phyloP scores from a whole-genome alignment of 2,329 filamentous ascomycete species.

The Colletotrichum sansevieriae region DNA sequence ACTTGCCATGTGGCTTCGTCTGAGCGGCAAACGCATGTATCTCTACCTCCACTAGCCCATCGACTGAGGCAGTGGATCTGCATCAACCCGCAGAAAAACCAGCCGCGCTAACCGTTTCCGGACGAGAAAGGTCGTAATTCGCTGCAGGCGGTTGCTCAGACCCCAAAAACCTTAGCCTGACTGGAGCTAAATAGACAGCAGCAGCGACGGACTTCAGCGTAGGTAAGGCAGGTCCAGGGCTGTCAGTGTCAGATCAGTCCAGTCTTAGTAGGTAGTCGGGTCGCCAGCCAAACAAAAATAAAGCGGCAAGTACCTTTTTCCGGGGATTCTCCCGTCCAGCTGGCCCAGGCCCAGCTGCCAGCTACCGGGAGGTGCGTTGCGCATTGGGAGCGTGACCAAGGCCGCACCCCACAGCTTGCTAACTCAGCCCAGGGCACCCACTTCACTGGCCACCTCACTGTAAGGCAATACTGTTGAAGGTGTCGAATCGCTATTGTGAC shows the following conservation, averaged over 20 bases:
- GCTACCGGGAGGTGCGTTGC: too few relatives aligned
- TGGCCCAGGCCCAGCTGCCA: too few relatives aligned
- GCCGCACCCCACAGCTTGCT: too few relatives aligned
- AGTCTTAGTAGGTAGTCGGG: too few relatives aligned
- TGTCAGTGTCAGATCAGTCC: too few relatives aligned
- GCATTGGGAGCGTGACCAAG: too few relatives aligned
- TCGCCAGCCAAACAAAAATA: too few relatives aligned
- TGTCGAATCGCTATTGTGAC: background rate
- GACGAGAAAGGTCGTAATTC: constrained; percentile 29
- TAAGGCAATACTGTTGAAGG: background rate
- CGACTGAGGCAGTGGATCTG: constrained; percentile 39
- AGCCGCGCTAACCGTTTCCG: constrained; percentile 20
- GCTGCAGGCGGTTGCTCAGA: constrained; percentile 40
- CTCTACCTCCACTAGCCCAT: constrained; percentile 21
- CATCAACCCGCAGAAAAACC: constrained; percentile 17
- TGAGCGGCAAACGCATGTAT: background rate
- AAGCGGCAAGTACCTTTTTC: constrained; percentile 12
- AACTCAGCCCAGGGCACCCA: too few relatives aligned
- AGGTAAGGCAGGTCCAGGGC: too few relatives aligned
- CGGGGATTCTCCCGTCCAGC: background rate
- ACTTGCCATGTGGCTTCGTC: constrained; percentile 1
- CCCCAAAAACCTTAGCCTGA: constrained; percentile 32
- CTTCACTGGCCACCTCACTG: constrained; percentile 14
- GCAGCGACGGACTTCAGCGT: too few relatives aligned
- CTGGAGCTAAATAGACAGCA: constrained; percentile 12